Base-by-base conservation (phyloP, 2,329 filamentous ascomycete species). In the Fusarium incarnatum region DNA sequence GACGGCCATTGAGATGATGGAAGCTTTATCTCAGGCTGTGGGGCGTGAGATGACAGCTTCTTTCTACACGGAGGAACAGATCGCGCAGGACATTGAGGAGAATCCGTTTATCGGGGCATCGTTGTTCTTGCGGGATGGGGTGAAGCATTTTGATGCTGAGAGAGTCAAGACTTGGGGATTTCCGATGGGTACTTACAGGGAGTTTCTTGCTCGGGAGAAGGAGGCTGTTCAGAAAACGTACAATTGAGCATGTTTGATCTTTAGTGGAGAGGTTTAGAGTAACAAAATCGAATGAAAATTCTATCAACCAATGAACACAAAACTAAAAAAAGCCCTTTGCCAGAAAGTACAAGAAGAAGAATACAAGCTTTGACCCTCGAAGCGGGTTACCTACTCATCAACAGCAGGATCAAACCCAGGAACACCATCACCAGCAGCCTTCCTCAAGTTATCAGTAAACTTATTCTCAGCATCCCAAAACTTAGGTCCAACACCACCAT, bases 331-430 rank as follows among this genome's bases (percentile, higher is more conserved):
- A 5, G 8, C 4, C 2, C 8, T 50, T 22, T 37, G 1, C 16
- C 22, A 52, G 23, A 20, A 41, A 27, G 23, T 27, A 27, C n/a
- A 41, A 20, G 18, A 41, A 52, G 3, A 16, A 41, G 4, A 20
- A 20, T 1, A 27, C 9, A 18, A 8, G 7, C n/a, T 27, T 3
- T 8, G 3, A 12, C 11, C 23, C 30, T 16, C 4, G 8, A 12
- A 27, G 8, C 18, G 15, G 2, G 9, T 20, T 2, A 3, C 22
- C 9, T 50, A 67, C 32, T 48, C 63, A 2, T 67, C 64, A 15
- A 57, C 18, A 4, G 63, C 46, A 1, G 64, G 64, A 12, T 67
- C 64, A 3, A 67, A 67, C 0, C 64, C 64, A 25, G 64, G 64
- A 16, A 16, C 64, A 30, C 58, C 56, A 27, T 67, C 63, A 3